These are phyloP conservation scores for Prunus armeniaca DNA, from an alignment of 306 rosid genomes.

Conservation along the genomic window DNA sequence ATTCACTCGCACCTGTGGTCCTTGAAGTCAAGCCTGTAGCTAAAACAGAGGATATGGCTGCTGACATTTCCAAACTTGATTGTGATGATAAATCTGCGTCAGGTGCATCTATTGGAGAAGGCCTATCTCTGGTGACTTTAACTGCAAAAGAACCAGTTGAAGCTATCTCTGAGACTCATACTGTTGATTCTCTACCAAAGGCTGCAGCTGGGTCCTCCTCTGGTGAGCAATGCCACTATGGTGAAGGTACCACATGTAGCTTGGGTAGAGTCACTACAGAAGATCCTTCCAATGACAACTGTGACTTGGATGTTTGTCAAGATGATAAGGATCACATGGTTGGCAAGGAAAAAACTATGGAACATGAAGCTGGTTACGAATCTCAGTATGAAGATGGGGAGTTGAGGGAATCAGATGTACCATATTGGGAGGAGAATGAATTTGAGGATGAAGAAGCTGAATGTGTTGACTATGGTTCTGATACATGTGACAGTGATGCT, in stretches of 20 bases:
- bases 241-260: conserved; percentile 3
- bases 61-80: not conserved
- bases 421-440: conserved; percentile 29
- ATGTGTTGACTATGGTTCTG: conserved; percentile 36
- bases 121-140: conserved; percentile 1
- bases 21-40: conserved; percentile 9
- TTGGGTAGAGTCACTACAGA: conserved; percentile 15
- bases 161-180: conserved; percentile 4
- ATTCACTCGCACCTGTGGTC: not conserved
- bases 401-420: conserved; percentile 36
- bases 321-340: conserved; percentile 12
- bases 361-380: conserved; percentile 24
- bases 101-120: conserved; percentile 14
- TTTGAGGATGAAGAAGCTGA: conserved; percentile 20
- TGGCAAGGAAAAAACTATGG: not conserved
- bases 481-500: conserved; percentile 29
- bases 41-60: conserved; percentile 2
- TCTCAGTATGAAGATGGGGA: conserved; percentile 47
- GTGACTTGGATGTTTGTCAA: not conserved
- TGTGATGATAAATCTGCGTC: conserved; percentile 11
- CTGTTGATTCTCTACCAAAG: not conserved
- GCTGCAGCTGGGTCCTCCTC: conserved; percentile 7
- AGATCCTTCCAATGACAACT: conserved; percentile 3
- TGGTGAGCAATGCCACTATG: conserved; percentile 6
- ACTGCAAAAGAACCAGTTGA: conserved; percentile 13